These are phyloP conservation scores for Glutinoglossum americanum DNA, from an alignment of 495 filamentous ascomycete species.

Conservation along the genomic window DNA sequence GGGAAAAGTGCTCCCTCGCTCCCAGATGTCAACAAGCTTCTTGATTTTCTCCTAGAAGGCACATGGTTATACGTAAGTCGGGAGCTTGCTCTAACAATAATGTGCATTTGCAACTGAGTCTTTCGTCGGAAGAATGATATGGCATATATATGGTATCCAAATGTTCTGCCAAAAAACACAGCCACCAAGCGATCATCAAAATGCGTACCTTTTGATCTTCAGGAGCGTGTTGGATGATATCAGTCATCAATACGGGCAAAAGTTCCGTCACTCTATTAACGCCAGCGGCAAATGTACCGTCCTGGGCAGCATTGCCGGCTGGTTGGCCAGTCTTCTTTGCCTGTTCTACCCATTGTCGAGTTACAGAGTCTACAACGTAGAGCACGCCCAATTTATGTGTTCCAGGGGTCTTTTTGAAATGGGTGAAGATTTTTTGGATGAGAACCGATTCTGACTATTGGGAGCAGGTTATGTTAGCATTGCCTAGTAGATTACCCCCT, in stretches of 20 bases:
- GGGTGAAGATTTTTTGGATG: slow-evolving; percentile 86
- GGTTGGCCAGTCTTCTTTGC: slow-evolving; percentile 70
- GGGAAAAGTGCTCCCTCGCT: slow-evolving; percentile 83
- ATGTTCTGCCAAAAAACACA: background rate
- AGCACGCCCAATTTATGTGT: slow-evolving; percentile 97
- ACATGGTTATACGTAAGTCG: slow-evolving; percentile 27
- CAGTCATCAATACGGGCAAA: slow-evolving; percentile 82
- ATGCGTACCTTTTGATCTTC: slow-evolving; percentile 95
- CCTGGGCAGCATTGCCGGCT: slow-evolving; percentile 49
- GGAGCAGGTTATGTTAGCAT: slow-evolving; percentile 11
- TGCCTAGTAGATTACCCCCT: background rate
- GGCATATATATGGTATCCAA: background rate
- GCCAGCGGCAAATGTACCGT: slow-evolving; percentile 86
- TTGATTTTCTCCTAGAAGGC: slow-evolving; percentile 76
- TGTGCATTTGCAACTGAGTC: background rate
- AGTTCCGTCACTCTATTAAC: slow-evolving; percentile 93
- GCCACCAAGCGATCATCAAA: background rate
- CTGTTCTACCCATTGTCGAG: slow-evolving; percentile 92
- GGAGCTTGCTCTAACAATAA: slow-evolving; percentile 16
- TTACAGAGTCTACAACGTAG: slow-evolving; percentile 99
- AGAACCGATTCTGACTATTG: slow-evolving; percentile 92
- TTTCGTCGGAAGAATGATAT: background rate
- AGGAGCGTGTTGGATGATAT: slow-evolving; percentile 73
- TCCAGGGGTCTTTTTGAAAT: slow-evolving; percentile 86
- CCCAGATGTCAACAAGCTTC: slow-evolving; percentile 95